Percentiles rank a stretch among this genome's conserved stretches.
phyloP scores from a whole-genome alignment of 2,329 filamentous ascomycete genomes.

The Penicillium sp. region DNA sequence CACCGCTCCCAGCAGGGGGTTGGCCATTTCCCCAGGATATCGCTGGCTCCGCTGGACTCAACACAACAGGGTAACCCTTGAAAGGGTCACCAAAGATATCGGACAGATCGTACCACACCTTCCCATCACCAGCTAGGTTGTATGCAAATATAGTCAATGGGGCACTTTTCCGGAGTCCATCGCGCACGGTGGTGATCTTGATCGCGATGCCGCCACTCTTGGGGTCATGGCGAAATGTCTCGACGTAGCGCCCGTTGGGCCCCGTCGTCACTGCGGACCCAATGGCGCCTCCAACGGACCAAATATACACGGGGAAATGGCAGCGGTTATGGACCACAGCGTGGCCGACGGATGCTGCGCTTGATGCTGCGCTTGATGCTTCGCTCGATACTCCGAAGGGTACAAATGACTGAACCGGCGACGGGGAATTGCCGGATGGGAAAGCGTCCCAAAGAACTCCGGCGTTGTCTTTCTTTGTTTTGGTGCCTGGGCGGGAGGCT shows the following conservation, averaged over 20 bases:
- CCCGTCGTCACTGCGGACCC: slow-evolving; percentile 24
- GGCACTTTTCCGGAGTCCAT: slow-evolving; percentile 36
- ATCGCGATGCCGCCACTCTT: slow-evolving; percentile 43
- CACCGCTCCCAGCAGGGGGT: slow-evolving; percentile 33
- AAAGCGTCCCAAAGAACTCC: neutral
- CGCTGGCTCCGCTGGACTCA: slow-evolving; percentile 22
- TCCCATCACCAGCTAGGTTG: slow-evolving; percentile 26
- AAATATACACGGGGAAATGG: slow-evolving; percentile 35
- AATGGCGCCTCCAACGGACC: slow-evolving; percentile 36
- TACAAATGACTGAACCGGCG: neutral
- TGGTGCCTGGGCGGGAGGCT: neutral
- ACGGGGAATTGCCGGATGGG: neutral
- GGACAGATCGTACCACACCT: slow-evolving; percentile 46
- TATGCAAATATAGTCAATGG: slow-evolving; percentile 47
- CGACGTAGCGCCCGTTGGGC: slow-evolving; percentile 30
- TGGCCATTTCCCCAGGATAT: slow-evolving; percentile 36
- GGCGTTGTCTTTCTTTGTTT: neutral
- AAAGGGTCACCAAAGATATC: slow-evolving; percentile 50
- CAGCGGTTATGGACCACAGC: slow-evolving; percentile 40
- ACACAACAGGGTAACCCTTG: slow-evolving; percentile 24
- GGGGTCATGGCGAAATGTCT: slow-evolving; percentile 36
- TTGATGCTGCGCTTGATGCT: slow-evolving; percentile 1
- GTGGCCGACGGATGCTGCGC: slow-evolving; percentile 23
- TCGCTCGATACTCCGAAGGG: neutral
- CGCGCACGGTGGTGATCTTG: slow-evolving; percentile 38